Percentiles rank a stretch among this genome's conserved stretches.
Evolutionary conservation across 768 basidiomycete species (phyloP).

Genomic region (Agaricus blazei): DNA sequence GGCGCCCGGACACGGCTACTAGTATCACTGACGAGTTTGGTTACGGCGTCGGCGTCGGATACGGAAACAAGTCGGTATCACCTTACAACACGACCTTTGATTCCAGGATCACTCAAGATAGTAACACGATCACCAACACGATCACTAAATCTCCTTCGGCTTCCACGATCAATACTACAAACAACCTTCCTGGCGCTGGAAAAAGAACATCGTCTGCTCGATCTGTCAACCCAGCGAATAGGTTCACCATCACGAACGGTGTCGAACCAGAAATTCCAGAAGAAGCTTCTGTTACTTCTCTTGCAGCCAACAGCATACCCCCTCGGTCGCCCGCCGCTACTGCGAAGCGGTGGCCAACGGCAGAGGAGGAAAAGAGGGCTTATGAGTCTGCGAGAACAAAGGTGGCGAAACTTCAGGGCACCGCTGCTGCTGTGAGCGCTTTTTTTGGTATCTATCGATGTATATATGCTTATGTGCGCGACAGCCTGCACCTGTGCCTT

Average conservation of each 20-base stretch:
- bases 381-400: constrained; percentile 60
- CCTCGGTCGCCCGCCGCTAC: constrained; percentile 1
- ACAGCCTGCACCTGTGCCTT: constrained; percentile 20
- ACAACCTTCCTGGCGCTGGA: neutral
- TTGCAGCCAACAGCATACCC: neutral
- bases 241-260: constrained; percentile 38
- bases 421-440: constrained; percentile 27
- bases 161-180: neutral
- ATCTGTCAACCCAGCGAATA: constrained; percentile 18
- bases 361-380: constrained; percentile 63
- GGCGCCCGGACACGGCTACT: neutral
- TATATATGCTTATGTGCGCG: neutral
- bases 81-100: too few relatives aligned
- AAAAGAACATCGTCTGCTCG: constrained; percentile 23
- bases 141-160: constrained; percentile 9
- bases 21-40: constrained; percentile 14
- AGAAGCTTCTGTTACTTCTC: neutral
- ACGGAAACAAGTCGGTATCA: neutral
- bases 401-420: constrained; percentile 52
- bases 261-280: constrained; percentile 14
- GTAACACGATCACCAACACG: neutral
- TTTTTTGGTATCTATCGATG: neutral
- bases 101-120: too few relatives aligned
- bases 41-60: constrained; percentile 4
- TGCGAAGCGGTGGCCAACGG: constrained; percentile 41